These are phyloP conservation scores for Candida hungchunana DNA, from an alignment of 805 yeast species.

Conservation along the genomic window DNA sequence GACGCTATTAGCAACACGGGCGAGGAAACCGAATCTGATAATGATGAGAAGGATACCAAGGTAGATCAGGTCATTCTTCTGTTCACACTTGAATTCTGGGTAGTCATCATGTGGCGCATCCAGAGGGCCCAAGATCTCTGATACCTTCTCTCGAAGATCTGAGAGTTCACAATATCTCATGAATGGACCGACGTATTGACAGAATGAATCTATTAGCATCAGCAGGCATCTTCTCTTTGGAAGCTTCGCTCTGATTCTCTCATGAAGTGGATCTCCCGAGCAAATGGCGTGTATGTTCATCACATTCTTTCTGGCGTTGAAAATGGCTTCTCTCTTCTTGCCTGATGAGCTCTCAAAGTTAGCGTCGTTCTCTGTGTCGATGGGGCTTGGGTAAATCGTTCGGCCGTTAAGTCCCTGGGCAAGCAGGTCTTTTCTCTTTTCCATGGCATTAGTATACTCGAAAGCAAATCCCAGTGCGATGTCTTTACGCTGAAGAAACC, in stretches of 20 bases:
- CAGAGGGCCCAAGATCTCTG: conserved; percentile 1
- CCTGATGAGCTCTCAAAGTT: conserved; percentile 9
- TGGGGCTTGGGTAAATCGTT: no score
- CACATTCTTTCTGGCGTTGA: conserved; percentile 1
- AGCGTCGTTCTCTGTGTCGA: neutral
- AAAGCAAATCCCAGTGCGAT: conserved; percentile 6
- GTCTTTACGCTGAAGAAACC: conserved; percentile 6
- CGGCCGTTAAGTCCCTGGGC: no score
- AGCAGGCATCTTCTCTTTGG: conserved; percentile 1
- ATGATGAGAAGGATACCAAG: conserved; percentile 5
- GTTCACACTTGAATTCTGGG: neutral
- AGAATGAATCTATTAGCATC: neutral
- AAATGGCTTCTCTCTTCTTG: neutral
- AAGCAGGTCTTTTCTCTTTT: conserved; percentile 1
- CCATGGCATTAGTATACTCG: conserved; percentile 3
- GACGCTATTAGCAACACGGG: neutral
- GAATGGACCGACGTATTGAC: conserved; percentile 3
- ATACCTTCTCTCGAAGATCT: neutral
- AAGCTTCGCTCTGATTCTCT: conserved; percentile 3
- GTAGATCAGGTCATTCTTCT: conserved; percentile 3
- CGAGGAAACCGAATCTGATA: conserved; percentile 6
- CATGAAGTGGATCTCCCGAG: neutral
- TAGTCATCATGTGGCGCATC: conserved; percentile 3
- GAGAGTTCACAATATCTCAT: conserved; percentile 1
- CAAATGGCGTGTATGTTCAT: conserved; percentile 1